Base-by-base conservation (phyloP, 805 yeast genomes). In the Starmerella geochares region DNA sequence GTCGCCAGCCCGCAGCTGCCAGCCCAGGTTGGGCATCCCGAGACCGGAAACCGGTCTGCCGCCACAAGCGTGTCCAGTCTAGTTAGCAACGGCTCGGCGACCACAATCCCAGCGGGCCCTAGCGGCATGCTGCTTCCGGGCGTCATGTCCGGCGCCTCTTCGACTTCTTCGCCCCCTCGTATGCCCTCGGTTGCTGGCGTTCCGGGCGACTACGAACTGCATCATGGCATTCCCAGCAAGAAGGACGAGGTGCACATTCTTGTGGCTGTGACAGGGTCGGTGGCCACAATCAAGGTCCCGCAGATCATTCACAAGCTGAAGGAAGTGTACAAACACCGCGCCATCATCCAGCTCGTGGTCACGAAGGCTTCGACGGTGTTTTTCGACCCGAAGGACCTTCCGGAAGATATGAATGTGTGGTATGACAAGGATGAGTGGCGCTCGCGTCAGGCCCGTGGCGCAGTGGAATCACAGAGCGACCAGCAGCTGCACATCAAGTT, bases 281-380 rank as follows among this genome's bases (percentile, higher is more conserved):
- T 92, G 3, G 98, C 98, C 4, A 86, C 97, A 2, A 86, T 92
- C 55, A 92, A 92, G 65, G 81, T 92, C 20, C 95, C 96, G 0
- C 66, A 83, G 56, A 86, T 92, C 35, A 86, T 92, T 56, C 94
- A 83, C 62, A 86, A 86, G 64, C 72, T 92, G 45, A 82, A 81
- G 63, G 85, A 86, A 64, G 73, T 82, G 6, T 90, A 84, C 66
- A 78, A 69, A 7, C 77, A 78, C 43, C 79, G 78, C 52, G 81
- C 87, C 3, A 79, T 87, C 3, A 84, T 88, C 54, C 96, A 88
- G 65, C 70, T 88, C 46, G 86, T 88, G 21, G 83, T 84, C 21
- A 87, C 96, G 4, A 51, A 57, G 20, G 62, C 68, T 2, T 65
- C 71, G 2, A 58, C 63, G 48, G 61, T 58, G 41, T 67, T 67